Base-by-base conservation (phyloP, 345 rosid species). In the Populus deltoides region DNA sequence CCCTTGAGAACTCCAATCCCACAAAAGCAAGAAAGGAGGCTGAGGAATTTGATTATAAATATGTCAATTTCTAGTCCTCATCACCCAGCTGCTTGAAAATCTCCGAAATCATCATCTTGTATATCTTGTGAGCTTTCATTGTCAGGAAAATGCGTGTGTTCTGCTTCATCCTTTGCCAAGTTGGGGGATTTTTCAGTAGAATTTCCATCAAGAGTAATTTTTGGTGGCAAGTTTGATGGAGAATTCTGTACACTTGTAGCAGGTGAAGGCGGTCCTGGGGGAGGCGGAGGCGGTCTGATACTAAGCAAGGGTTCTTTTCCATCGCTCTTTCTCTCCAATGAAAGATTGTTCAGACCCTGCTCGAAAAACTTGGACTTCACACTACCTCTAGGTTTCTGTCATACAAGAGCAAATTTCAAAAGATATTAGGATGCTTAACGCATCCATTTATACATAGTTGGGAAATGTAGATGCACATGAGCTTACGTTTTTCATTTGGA, bases 91-190 rank as follows among this genome's bases (percentile, higher is more conserved):
- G 93, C 92, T 85, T 97, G 99, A 85, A 97, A 97, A 82, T 97
- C 99, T 24, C 99, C 99, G 53, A 94, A 97, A 88, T 92, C 98
- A 43, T 97, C 97, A 71, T 97, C 99, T 4, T 81, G 87, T 74
- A 55, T 75, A 41, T 89, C 96, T 77, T 86, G 88, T 24, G 77
- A 66, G 61, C 79, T 85, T 83, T 66, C 81, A 18, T 81, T 82
- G 49, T 76, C 84, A 0, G 65, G 55, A 27, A 73, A 47, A 81
- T 35, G 75, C 43, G 81, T 81, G 81, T 84, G 88, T 76, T 85
- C 85, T 12, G 70, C 27, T 61, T 59, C 85, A 61, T 86, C 86
- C 76, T 83, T 75, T 9, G 72, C 49, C 27, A 75, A 57, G 29
- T 66, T 81, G 25, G 82, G 69, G 35, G 80, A 57, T 39, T 81